These are phyloP conservation scores for Lipomyces yamanashiensis DNA, from an alignment of 805 yeast genomes.

Conservation along the genomic window DNA sequence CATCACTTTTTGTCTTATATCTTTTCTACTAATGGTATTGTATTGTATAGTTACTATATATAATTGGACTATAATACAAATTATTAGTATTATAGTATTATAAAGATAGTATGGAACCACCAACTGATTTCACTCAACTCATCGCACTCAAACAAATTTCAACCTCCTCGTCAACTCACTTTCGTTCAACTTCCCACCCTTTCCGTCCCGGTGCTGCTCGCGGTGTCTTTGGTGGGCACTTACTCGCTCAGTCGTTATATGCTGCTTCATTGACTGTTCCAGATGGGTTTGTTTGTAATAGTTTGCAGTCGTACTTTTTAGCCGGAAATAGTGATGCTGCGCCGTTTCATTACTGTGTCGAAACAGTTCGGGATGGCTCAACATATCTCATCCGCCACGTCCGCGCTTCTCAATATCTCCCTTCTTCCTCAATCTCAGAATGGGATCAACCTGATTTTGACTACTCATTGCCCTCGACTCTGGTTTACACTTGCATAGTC, in stretches of 20 bases:
- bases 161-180: neutral
- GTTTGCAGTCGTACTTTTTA: conserved; percentile 23
- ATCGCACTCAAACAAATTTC: conserved; percentile 6
- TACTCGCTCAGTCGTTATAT: conserved; percentile 25
- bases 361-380: conserved; percentile 18
- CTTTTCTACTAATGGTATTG: too few relatives aligned
- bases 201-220: conserved; percentile 18
- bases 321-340: conserved; percentile 12
- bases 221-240: conserved; percentile 29
- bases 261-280: conserved; percentile 23
- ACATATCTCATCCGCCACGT: conserved; percentile 18
- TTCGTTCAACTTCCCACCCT: conserved; percentile 11
- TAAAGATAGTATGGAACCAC: conserved; percentile 5
- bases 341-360: conserved; percentile 21
- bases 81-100: neutral
- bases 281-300: neutral
- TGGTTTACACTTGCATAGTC: conserved; percentile 9
- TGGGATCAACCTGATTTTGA: too few relatives aligned
- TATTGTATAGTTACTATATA: too few relatives aligned
- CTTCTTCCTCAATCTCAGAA: neutral
- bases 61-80: neutral
- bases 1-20: too few relatives aligned
- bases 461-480: neutral
- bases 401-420: conserved; percentile 9
- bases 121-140: conserved; percentile 19